A percentile compares a stretch with the other conserved stretches of the same genome.
These are phyloP conservation scores for Alternaria sp. DNA, from an alignment of 2,329 filamentous ascomycete species.

Conservation along the genomic window DNA sequence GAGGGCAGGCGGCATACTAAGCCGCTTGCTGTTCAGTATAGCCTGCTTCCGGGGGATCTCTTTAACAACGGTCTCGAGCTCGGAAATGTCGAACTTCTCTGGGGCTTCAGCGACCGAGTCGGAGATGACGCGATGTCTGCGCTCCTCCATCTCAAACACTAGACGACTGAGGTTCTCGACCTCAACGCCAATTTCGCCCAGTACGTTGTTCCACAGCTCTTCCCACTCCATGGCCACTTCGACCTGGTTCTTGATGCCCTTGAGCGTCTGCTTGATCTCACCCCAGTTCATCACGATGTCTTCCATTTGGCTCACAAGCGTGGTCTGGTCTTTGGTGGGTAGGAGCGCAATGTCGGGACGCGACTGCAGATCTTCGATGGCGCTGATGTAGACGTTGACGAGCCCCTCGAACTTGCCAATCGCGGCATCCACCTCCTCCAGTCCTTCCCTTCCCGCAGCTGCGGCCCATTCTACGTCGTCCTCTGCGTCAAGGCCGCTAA, in stretches of 20 bases:
- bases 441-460: slow-evolving; percentile 83
- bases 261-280: slow-evolving; percentile 79
- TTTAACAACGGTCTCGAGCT: slow-evolving; percentile 92
- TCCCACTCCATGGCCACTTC: slow-evolving; percentile 99
- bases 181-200: slow-evolving; percentile 92
- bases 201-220: slow-evolving; percentile 91
- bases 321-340: slow-evolving; percentile 73
- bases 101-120: slow-evolving; percentile 69
- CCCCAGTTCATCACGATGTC: slow-evolving; percentile 84
- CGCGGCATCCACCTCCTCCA: slow-evolving; percentile 73
- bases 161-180: slow-evolving; percentile 80
- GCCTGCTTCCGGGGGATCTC: slow-evolving; percentile 71
- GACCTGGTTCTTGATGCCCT: slow-evolving; percentile 85
- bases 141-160: slow-evolving; percentile 98
- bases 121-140: slow-evolving; percentile 78
- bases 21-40: slow-evolving; percentile 68
- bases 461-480: slow-evolving; percentile 98
- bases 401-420: slow-evolving; percentile 87
- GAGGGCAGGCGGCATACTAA: slow-evolving; percentile 71
- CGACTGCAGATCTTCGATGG: slow-evolving; percentile 90
- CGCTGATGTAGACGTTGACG: slow-evolving; percentile 89
- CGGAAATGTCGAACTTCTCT: slow-evolving; percentile 77
- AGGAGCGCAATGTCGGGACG: slow-evolving; percentile 79
- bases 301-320: slow-evolving; percentile 89
- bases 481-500: slow-evolving; percentile 88